Percentiles rank a stretch among this genome's conserved stretches.
phyloP scores from a whole-genome alignment of 1,139 yeast species.

The Pichia sp. region DNA sequence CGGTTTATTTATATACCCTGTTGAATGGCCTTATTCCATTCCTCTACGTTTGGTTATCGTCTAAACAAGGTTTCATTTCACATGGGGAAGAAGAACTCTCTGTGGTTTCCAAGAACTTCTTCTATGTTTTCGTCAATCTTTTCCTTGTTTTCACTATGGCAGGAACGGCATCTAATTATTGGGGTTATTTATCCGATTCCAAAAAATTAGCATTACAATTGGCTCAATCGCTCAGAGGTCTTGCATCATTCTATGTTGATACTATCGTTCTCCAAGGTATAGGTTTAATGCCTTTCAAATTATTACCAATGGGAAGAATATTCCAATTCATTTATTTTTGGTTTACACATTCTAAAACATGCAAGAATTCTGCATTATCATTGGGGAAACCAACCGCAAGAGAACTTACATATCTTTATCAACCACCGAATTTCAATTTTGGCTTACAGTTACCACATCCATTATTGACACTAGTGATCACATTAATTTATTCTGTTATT shows the following conservation, averaged over 20 bases:
- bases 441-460: constrained; percentile 85
- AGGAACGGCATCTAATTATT: constrained; percentile 74
- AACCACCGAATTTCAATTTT: constrained; percentile 78
- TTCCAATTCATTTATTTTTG: constrained; percentile 53
- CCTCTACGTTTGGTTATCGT: constrained; percentile 63
- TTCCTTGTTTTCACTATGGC: constrained; percentile 78
- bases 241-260: constrained; percentile 72
- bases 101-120: constrained; percentile 73
- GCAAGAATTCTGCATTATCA: background rate
- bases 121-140: constrained; percentile 74
- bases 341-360: constrained; percentile 42
- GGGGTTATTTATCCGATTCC: constrained; percentile 77
- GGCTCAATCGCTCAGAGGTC: constrained; percentile 67
- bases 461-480: constrained; percentile 68
- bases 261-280: constrained; percentile 72
- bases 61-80: constrained; percentile 69
- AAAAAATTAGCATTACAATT: constrained; percentile 71
- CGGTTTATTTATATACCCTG: constrained; percentile 71
- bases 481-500: constrained; percentile 73
- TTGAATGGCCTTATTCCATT: constrained; percentile 69
- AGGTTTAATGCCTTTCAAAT: constrained; percentile 74
- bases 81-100: constrained; percentile 76
- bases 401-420: constrained; percentile 58
- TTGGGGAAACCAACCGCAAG: constrained; percentile 44
- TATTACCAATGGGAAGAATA: constrained; percentile 64